Conservation (phyloP, 768 basidiomycete species). For the Rhodotorula kratochvilovae region DNA sequence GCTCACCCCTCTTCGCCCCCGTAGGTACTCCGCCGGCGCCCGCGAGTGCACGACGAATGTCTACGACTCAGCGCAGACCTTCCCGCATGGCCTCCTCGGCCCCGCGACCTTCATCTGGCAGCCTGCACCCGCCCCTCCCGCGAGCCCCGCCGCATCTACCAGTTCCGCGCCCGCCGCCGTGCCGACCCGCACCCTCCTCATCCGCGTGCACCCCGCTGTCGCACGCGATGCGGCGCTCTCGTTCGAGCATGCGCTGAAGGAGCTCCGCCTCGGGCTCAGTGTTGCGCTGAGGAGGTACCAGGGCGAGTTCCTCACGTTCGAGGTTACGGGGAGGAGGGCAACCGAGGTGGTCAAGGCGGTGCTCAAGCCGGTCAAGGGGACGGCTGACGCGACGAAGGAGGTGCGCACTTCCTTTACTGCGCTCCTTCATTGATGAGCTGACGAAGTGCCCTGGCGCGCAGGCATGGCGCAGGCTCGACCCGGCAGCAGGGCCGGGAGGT, state of each 20-base stretch:
- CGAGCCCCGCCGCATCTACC: neutral
- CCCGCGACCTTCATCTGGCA: constrained; percentile 73
- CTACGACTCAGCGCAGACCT: constrained; percentile 56
- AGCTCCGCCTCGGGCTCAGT: constrained; percentile 53
- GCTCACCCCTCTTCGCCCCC: neutral
- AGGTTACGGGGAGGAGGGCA: constrained; percentile 81
- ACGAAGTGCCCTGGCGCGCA: neutral
- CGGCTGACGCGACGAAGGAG: constrained; percentile 4
- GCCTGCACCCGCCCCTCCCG: constrained; percentile 44
- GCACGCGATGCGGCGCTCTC: constrained; percentile 25
- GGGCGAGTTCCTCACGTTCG: constrained; percentile 55
- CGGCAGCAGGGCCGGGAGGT: constrained; percentile 62
- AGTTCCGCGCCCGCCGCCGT: neutral
- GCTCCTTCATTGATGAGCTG: neutral
- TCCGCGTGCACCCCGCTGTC: constrained; percentile 71
- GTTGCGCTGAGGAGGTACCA: constrained; percentile 52
- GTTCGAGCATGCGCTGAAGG: neutral
- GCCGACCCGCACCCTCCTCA: constrained; percentile 55
- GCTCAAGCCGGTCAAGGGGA: constrained; percentile 46
- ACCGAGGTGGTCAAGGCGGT: constrained; percentile 59
- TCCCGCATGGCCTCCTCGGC: constrained; percentile 67
- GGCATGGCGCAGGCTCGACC: constrained; percentile 65
- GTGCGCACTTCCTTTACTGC: neutral
- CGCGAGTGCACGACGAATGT: constrained; percentile 64
- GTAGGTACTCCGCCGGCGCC: constrained; percentile 63